Evolutionary conservation across 208 protist species (phyloP).

Genomic region (Acanthamoeba quina): DNA sequence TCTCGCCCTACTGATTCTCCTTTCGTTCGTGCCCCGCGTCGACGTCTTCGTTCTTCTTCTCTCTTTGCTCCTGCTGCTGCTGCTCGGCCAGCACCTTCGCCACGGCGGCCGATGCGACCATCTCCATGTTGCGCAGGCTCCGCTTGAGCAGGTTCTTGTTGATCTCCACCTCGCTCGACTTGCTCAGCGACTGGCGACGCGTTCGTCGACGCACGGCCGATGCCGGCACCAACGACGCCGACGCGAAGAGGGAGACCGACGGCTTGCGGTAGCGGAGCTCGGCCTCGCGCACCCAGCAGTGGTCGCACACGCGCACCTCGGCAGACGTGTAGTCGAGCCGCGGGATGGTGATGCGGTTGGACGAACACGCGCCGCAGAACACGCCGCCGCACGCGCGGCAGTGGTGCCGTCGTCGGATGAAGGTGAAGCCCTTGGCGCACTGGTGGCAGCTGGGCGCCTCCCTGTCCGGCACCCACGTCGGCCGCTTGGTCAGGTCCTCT

Average conservation of each 20-base stretch:
- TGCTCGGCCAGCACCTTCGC: neutral
- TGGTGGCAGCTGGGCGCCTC: conserved; percentile 76
- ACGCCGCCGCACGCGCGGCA: conserved; percentile 85
- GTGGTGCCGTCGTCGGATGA: conserved; percentile 82
- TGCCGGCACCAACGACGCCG: neutral
- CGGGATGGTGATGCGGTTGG: conserved; percentile 51
- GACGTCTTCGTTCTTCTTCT: too few relatives aligned
- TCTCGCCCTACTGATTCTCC: neutral
- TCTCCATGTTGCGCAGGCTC: conserved; percentile 9
- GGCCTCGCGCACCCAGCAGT: conserved; percentile 60
- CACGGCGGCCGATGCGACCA: neutral
- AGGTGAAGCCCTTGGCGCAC: conserved; percentile 77
- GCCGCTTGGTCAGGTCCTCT: neutral
- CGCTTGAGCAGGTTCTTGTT: conserved; percentile 49
- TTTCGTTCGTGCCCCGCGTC: neutral
- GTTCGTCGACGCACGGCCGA: neutral
- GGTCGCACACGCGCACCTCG: conserved; percentile 59
- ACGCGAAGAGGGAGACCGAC: neutral
- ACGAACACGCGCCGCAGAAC: conserved; percentile 75
- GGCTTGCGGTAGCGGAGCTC: conserved; percentile 58
- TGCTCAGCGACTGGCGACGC: conserved; percentile 26
- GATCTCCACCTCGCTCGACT: conserved; percentile 39
- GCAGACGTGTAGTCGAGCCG: neutral
- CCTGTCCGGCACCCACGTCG: neutral
- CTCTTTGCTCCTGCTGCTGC: too few relatives aligned